These are phyloP conservation scores for Starmerella khaoyaiensis DNA, from an alignment of 805 yeast species.

Conservation along the genomic window DNA sequence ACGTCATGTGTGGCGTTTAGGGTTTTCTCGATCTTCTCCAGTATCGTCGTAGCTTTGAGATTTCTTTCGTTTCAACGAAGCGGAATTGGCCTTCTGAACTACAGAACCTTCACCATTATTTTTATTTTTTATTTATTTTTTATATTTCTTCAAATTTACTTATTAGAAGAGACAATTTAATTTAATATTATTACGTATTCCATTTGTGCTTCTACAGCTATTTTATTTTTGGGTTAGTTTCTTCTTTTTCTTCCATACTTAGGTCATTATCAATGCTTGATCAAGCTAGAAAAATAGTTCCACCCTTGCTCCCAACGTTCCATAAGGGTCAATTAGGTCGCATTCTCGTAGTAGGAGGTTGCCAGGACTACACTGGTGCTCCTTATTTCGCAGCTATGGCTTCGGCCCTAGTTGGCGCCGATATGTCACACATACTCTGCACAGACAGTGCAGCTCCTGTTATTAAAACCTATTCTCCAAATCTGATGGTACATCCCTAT, in stretches of 20 bases:
- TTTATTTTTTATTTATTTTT: too few relatives aligned
- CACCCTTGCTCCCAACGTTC: slow-evolving; percentile 38
- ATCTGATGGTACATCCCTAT: slow-evolving; percentile 93
- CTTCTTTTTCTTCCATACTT: not conserved
- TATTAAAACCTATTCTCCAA: slow-evolving; percentile 80
- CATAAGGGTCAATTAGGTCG: slow-evolving; percentile 91
- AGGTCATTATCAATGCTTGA: slow-evolving; percentile 23
- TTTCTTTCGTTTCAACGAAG: too few relatives aligned
- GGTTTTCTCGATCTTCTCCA: too few relatives aligned
- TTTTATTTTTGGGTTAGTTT: not conserved
- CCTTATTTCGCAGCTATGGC: slow-evolving; percentile 85
- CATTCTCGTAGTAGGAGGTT: slow-evolving; percentile 80
- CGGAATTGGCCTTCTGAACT: too few relatives aligned
- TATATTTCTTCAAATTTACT: too few relatives aligned
- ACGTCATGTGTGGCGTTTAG: too few relatives aligned
- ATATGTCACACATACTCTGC: slow-evolving; percentile 81
- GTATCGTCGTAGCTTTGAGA: too few relatives aligned
- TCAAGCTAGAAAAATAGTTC: slow-evolving; percentile 46
- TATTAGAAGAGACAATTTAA: too few relatives aligned
- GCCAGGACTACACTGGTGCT: slow-evolving; percentile 94
- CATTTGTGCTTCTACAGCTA: not conserved
- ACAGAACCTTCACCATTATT: too few relatives aligned
- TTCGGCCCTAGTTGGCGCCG: slow-evolving; percentile 74
- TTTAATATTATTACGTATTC: too few relatives aligned
- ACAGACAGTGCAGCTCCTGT: slow-evolving; percentile 63